Evolutionary conservation across 2,329 filamentous ascomycete genomes (phyloP).

Genomic region (Aaosphaeria pasadenensis): DNA sequence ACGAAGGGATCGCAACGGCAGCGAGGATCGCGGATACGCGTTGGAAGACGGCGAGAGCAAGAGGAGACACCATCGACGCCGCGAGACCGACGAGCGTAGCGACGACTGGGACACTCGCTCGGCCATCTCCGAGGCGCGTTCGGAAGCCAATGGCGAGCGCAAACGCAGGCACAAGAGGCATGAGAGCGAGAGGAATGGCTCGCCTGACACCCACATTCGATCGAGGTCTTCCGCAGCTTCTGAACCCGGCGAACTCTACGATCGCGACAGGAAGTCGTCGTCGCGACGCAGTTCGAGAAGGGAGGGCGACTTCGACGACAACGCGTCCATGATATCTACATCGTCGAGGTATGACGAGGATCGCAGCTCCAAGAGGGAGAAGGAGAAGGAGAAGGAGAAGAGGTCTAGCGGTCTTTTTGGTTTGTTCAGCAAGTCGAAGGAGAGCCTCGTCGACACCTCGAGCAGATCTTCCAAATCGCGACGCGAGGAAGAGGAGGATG

Average conservation of each 20-base stretch:
- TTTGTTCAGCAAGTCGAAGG: slow-evolving; percentile 46
- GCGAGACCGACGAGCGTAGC: slow-evolving; percentile 29
- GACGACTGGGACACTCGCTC: slow-evolving; percentile 43
- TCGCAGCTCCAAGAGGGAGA: slow-evolving; percentile 26
- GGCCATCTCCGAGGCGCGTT: slow-evolving; percentile 34
- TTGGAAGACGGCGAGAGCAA: slow-evolving; percentile 22
- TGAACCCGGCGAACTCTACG: slow-evolving; percentile 40
- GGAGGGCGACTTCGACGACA: slow-evolving; percentile 41
- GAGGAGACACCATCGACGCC: slow-evolving; percentile 32
- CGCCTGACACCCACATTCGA: slow-evolving; percentile 21
- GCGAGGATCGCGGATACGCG: slow-evolving; percentile 33
- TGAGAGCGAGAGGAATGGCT: slow-evolving; percentile 30
- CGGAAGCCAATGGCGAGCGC: slow-evolving; percentile 33
- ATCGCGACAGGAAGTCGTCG: slow-evolving; percentile 35
- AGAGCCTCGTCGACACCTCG: slow-evolving; percentile 29
- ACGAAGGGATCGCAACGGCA: slow-evolving; percentile 24
- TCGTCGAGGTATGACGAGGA: slow-evolving; percentile 41
- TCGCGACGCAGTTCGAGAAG: slow-evolving; percentile 40
- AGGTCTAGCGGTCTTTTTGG: slow-evolving; percentile 46
- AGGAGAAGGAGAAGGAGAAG: slow-evolving; percentile 37
- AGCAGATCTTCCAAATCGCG: slow-evolving; percentile 31
- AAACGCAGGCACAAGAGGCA: slow-evolving; percentile 31
- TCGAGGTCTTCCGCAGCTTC: slow-evolving; percentile 37
- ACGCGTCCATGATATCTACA: slow-evolving; percentile 39
- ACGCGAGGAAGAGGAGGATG: slow-evolving; percentile 39